Base-by-base conservation (phyloP, 495 filamentous ascomycete genomes). In the Penicillium antarcticum region DNA sequence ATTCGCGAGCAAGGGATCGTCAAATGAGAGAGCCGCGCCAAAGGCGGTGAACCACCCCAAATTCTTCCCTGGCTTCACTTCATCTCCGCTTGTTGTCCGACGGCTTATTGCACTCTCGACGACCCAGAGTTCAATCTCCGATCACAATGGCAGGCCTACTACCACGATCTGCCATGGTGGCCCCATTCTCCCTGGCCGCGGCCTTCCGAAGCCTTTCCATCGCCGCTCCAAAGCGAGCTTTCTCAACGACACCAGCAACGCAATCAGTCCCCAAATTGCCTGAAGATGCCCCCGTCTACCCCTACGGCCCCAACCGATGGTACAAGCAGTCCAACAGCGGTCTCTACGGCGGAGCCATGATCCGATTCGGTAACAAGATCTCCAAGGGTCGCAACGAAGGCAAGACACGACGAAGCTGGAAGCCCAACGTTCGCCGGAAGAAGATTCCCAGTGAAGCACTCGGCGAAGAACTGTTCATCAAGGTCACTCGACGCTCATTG, bases 281-380 rank as follows among this genome's bases (percentile, higher is more conserved):
- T 23, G 69, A 66, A 18, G 55, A 71, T 44, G 68, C 86, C 42
- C 92, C 94, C 18, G 67, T 77, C 4, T 98, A 97, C 72, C 94
- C 94, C 0, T 88, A 88, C 72, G 87, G 87, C n/a, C 82, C 84
- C n/a, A 77, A 82, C 44, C 76, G 72, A 42, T 76, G 83, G 56
- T 97, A 87, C 82, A 94, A 95, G 68, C 91, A 96, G 69, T 82
- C 85, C 51, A 88, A 95, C 77, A 77, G 80, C 39, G 92, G 92
- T 53, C 84, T 97, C 7, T 97, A 94, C 76, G 92, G 87, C 40
- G 75, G 76, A 36, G 72, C 81, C 40, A 80, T 78, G 45, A 91
- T 94, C 72, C 89, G 85, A 50, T 94, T 89, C 79, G 94, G 94
- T 63, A 96, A 98, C 83, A 87, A 84, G 53, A 90, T 97, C 39